Conservation (phyloP, 140 eudicot species). For the Stevia rebaudiana region DNA sequence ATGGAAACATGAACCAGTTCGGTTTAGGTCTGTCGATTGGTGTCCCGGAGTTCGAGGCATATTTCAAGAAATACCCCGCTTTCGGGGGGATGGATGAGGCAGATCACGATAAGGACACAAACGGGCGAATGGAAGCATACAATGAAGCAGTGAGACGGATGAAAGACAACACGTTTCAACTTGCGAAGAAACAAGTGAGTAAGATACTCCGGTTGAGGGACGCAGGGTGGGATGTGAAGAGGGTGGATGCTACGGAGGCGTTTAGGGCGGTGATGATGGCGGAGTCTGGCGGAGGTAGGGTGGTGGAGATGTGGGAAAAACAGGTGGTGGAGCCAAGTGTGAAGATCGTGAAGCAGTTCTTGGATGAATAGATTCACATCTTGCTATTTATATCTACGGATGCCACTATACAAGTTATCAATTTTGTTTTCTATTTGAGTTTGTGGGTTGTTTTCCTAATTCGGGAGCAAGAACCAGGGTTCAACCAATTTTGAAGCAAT, state of each 20-base stretch:
- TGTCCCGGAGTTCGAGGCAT: slow-evolving; percentile 66
- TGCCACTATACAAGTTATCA: not conserved
- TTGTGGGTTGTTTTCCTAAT: too few species aligned
- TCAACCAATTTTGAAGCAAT: too few species aligned
- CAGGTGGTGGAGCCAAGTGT: slow-evolving; percentile 74
- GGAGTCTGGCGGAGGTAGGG: slow-evolving; percentile 20
- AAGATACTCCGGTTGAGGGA: slow-evolving; percentile 77
- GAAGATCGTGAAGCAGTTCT: slow-evolving; percentile 82
- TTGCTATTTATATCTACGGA: not conserved
- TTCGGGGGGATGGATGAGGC: not conserved
- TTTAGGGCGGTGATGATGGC: slow-evolving; percentile 46
- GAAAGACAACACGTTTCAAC: slow-evolving; percentile 75
- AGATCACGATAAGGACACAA: slow-evolving; percentile 20
- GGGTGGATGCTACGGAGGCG: slow-evolving; percentile 74
- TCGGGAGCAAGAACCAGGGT: too few species aligned
- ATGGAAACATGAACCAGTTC: slow-evolving; percentile 17
- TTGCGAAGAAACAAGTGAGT: slow-evolving; percentile 63
- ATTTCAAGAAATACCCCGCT: slow-evolving; percentile 23
- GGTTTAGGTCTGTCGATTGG: slow-evolving; percentile 80
- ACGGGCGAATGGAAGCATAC: slow-evolving; percentile 18
- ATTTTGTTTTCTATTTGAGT: too few species aligned
- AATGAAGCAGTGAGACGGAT: slow-evolving; percentile 62
- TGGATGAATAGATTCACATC: slow-evolving; percentile 77
- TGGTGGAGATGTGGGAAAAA: slow-evolving; percentile 62
- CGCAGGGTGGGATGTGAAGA: slow-evolving; percentile 66